Base-by-base conservation (phyloP, 805 yeast genomes). In the Cyberlindnera subsufficiens region DNA sequence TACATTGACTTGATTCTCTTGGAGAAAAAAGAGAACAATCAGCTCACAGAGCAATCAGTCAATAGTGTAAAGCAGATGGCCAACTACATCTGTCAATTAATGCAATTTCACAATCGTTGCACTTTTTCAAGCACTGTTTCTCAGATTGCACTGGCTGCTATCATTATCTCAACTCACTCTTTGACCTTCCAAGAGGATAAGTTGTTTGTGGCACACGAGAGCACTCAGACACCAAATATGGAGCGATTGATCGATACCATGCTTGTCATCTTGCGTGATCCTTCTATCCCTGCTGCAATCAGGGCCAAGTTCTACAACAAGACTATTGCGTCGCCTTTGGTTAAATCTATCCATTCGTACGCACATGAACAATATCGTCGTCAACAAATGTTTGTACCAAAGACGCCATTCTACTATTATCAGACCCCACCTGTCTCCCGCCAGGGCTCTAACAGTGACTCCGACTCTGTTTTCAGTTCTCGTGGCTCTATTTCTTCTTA, bases 31-130 rank as follows among this genome's bases (percentile, higher is more conserved):
- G 22, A 40, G 10, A 30, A 30, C 25, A 18, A 30, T 14, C 31
- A 40, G 18, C 10, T 31, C 16, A 17, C 33, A 18, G 17, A 16
- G 18, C n/a, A 34, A 16, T 16, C 33, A 4, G n/a, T 17, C 17
- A 43, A 70, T 46, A 77, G 75, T 44, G 64, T 81, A 47, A 78
- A 75, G 53, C 61, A 70, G 38, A 76, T 82, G 45, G 71, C 86
- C 14, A 64, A 77, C 45, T 78, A 78, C 63, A 59, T 83, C 36
- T 80, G 88, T 54, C 89, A 83, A 56, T 64, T 82, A 52, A 71
- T 80, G 42, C 80, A 78, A 46, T 81, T 83, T 59, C 76, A 80
- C 56, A 73, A 77, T 39, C 73, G 72, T 45, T 63, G 82, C 44
- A 74, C 79, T 43, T 74, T 77, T 57, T 70, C 69, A 49, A 75